A percentile compares a stretch with the other conserved stretches of the same genome.
Evolutionary conservation across 2,329 filamentous ascomycete species (phyloP).

Genomic region (Neocucurbitaria cava): DNA sequence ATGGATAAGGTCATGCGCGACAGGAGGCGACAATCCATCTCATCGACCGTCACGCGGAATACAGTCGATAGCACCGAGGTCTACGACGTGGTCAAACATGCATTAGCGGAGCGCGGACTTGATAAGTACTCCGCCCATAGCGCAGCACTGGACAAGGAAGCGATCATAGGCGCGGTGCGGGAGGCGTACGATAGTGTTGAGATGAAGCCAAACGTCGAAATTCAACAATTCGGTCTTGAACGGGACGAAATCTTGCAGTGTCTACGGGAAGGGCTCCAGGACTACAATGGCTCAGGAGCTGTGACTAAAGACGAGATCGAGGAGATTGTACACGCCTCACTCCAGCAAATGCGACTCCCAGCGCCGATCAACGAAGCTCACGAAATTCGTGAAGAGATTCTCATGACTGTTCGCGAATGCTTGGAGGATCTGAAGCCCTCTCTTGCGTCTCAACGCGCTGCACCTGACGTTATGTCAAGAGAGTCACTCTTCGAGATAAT

Average conservation of each 20-base stretch:
- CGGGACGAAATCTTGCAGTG: slow-evolving; percentile 89
- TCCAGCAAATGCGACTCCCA: slow-evolving; percentile 81
- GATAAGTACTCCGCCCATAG: slow-evolving; percentile 53
- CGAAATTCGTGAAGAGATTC: slow-evolving; percentile 81
- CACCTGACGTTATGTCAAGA: slow-evolving; percentile 56
- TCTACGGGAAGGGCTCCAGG: slow-evolving; percentile 82
- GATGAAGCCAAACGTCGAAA: slow-evolving; percentile 91
- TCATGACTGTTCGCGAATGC: slow-evolving; percentile 83
- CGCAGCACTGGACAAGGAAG: slow-evolving; percentile 67
- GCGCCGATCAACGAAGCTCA: slow-evolving; percentile 71
- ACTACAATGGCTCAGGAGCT: slow-evolving; percentile 67
- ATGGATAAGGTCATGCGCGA: slow-evolving; percentile 81
- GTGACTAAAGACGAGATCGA: slow-evolving; percentile 86
- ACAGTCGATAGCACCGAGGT: slow-evolving; percentile 82
- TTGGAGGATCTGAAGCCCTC: slow-evolving; percentile 77
- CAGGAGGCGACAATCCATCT: slow-evolving; percentile 70
- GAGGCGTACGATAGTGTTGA: slow-evolving; percentile 82
- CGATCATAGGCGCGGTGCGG: slow-evolving; percentile 83
- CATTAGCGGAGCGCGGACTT: slow-evolving; percentile 64
- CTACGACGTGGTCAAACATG: slow-evolving; percentile 82
- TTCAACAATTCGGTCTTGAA: slow-evolving; percentile 89
- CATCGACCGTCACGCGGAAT: slow-evolving; percentile 67
- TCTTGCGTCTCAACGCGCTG: slow-evolving; percentile 47
- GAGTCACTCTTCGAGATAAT: slow-evolving; percentile 66
- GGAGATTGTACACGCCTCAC: slow-evolving; percentile 81